These are phyloP conservation scores for Ganoderma lingzhi DNA, from an alignment of 1,284 basidiomycete species.

Conservation along the genomic window DNA sequence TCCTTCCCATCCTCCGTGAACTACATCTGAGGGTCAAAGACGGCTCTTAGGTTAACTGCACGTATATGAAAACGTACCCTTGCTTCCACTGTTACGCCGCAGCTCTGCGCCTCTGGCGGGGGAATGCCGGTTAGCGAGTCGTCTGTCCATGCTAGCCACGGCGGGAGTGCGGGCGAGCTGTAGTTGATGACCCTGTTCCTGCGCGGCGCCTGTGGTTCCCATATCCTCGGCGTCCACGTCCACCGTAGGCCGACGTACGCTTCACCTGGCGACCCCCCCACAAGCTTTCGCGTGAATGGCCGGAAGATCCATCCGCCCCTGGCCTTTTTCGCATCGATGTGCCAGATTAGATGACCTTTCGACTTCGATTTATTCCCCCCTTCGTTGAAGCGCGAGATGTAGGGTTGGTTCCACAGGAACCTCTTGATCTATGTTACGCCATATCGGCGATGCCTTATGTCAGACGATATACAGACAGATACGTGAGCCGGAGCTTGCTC, in stretches of 20 bases:
- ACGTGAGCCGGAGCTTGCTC: constrained; percentile 12
- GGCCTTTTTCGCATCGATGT: constrained; percentile 91
- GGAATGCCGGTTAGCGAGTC: constrained; percentile 79
- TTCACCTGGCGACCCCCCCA: constrained; percentile 81
- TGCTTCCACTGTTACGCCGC: constrained; percentile 75
- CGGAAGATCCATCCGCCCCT: constrained; percentile 91
- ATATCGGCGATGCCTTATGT: constrained; percentile 18
- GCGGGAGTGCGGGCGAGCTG: constrained; percentile 81
- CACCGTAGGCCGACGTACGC: constrained; percentile 88
- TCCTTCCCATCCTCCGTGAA: constrained; percentile 78
- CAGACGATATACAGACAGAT: constrained; percentile 29
- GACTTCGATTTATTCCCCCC: constrained; percentile 99
- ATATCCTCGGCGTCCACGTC: constrained; percentile 94
- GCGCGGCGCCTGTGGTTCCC: constrained; percentile 94
- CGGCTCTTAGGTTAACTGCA: not conserved
- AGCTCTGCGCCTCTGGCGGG: constrained; percentile 73
- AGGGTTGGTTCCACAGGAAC: constrained; percentile 94
- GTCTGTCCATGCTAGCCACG: constrained; percentile 91
- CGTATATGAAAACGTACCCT: constrained; percentile 55
- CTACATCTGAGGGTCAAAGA: constrained; percentile 48
- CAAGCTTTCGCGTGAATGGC: constrained; percentile 90
- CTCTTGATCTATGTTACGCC: constrained; percentile 80
- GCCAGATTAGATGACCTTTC: constrained; percentile 99
- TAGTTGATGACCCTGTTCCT: constrained; percentile 83
- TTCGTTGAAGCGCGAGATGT: constrained; percentile 98